A percentile compares a stretch with the other conserved stretches of the same genome.
Conservation (phyloP, 2,329 filamentous ascomycete genomes). For the Exophiala sp. region DNA sequence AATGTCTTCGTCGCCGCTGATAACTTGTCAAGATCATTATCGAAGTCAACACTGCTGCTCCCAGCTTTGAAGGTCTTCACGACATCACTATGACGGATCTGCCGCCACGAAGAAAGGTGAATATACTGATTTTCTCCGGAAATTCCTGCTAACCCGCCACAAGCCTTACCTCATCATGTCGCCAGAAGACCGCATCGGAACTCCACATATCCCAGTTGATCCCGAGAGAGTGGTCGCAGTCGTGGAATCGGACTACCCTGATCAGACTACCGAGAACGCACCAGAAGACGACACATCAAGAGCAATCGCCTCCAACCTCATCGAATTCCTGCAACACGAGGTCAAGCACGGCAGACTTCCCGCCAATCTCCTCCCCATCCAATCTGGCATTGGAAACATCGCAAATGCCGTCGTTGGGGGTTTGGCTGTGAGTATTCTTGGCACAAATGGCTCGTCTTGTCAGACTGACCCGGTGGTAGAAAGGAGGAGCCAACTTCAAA, state of each 20-base stretch:
- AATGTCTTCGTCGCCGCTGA: neutral
- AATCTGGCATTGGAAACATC: conserved; percentile 89
- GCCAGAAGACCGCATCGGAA: conserved; percentile 82
- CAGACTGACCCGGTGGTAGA: conserved; percentile 28
- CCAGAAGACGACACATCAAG: conserved; percentile 70
- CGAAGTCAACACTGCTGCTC: conserved; percentile 83
- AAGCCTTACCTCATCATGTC: conserved; percentile 66
- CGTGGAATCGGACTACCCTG: conserved; percentile 79
- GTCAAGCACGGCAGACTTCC: conserved; percentile 75
- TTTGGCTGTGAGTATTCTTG: conserved; percentile 47
- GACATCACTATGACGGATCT: conserved; percentile 88
- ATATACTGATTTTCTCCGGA: neutral
- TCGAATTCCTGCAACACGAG: conserved; percentile 84
- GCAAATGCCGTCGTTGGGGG: conserved; percentile 88
- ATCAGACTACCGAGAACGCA: conserved; percentile 70
- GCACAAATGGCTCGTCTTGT: neutral
- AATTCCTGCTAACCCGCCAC: neutral
- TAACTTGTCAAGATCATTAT: conserved; percentile 62
- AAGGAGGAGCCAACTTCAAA: conserved; percentile 71
- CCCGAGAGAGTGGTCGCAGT: conserved; percentile 80
- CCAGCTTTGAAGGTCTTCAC: conserved; percentile 82
- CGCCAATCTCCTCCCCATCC: conserved; percentile 71
- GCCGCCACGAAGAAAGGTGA: conserved; percentile 69
- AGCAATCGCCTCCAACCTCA: conserved; percentile 73
- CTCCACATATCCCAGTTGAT: conserved; percentile 76